Evolutionary conservation across 305 asterid genomes (phyloP).

Genomic region (Fraxinus paxiana): DNA sequence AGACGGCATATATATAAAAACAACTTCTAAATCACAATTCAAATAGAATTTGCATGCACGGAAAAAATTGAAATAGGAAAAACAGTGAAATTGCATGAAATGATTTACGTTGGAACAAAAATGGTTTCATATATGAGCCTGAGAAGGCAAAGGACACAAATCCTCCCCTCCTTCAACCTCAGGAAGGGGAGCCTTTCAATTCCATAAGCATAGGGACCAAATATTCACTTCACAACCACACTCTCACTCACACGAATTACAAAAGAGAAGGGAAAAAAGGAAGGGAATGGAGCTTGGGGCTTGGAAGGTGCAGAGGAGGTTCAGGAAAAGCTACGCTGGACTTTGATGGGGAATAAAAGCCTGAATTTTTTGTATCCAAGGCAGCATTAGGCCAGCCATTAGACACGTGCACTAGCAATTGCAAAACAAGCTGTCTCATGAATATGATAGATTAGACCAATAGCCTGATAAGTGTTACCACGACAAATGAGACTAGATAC

Average conservation of each 20-base stretch:
- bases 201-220: not conserved
- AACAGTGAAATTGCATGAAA: conserved; percentile 5
- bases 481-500: conserved; percentile 3
- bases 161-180: not conserved
- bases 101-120: not conserved
- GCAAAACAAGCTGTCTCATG: not conserved
- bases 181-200: not conserved
- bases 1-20: conserved; percentile 14
- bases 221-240: not conserved
- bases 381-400: conserved; percentile 8
- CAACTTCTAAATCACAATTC: conserved; percentile 4
- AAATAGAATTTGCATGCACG: not conserved
- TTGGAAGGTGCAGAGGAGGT: not conserved
- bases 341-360: not conserved
- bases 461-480: not conserved
- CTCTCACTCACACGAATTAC: not conserved
- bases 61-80: not conserved
- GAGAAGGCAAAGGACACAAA: not conserved
- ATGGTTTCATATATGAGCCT: not conserved
- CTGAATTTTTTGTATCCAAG: conserved; percentile 9
- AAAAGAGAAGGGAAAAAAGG: not conserved
- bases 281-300: not conserved
- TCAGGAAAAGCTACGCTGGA: not conserved
- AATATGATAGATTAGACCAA: conserved; percentile 1
- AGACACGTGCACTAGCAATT: not conserved